Base-by-base conservation (phyloP, 768 basidiomycete species). In the Chalciporus chontae region DNA sequence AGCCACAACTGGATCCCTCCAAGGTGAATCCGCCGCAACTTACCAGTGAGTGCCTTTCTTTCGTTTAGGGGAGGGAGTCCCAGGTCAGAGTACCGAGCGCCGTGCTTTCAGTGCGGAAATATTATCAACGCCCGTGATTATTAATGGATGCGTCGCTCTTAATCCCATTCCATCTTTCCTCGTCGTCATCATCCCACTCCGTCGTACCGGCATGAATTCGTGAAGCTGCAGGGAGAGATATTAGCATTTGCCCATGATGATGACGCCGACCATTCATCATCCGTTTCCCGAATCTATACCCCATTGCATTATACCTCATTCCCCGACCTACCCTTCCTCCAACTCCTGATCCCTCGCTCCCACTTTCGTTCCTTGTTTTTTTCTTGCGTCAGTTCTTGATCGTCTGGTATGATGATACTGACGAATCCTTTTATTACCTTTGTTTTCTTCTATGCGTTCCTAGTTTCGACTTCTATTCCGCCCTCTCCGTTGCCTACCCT, bases 91-190 rank as follows among this genome's bases (percentile, higher is more conserved):
- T 90, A 87, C 86, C 88, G 78, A 89, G 85, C 73, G 71, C 85
- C 84, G 83, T 87, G 76, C 86, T 85, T 87, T 86, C 85, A 89
- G 87, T 86, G 83, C 85, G 85, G 83, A 85, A 83, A 79, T 73
- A 80, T 73, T 80, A 80, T 71, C 75, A 82, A 78, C 83, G 78
- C 67, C 78, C 77, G 74, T 87, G 76, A 87, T 64, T 60, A 52
- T 58, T 59, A 64, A 66, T 67, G 62, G 63, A 67, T 72, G 66
- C 71, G 42, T 58, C 62, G 43, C 52, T 60, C 27, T 45, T 64
- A 19, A 48, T 50, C 54, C 45, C 43, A 40, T 52, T 53, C 45
- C 38, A 42, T 52, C 53, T 59, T 60, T 52, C 61, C 50, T 56
- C 57, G 51, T 56, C 57, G 51, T 62, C 57, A 47, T 63, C 56